Conservation (phyloP, 2,329 filamentous ascomycete species). For the Colletotrichum falcatum region DNA sequence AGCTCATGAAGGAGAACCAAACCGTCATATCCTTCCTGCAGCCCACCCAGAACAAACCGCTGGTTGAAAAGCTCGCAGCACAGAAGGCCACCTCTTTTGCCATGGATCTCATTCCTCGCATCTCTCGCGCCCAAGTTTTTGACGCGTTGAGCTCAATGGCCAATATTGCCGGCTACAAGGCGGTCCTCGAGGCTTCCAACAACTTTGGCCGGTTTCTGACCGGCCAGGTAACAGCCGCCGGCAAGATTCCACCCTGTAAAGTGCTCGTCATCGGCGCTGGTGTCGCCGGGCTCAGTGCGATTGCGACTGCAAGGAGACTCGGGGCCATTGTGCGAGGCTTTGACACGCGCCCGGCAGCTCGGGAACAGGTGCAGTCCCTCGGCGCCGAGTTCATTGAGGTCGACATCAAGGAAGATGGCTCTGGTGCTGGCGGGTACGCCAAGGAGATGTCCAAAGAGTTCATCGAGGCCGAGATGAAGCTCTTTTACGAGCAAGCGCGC, state of each 20-base stretch:
- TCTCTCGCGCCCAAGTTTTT: constrained; percentile 88
- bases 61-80: constrained; percentile 79
- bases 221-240: constrained; percentile 89
- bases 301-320: constrained; percentile 86
- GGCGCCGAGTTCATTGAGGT: constrained; percentile 93
- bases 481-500: constrained; percentile 87
- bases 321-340: constrained; percentile 92
- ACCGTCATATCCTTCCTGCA: constrained; percentile 88
- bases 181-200: constrained; percentile 89
- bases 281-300: constrained; percentile 88
- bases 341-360: constrained; percentile 87
- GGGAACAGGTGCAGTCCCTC: constrained; percentile 90
- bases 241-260: constrained; percentile 91
- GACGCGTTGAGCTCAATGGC: constrained; percentile 94
- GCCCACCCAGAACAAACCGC: constrained; percentile 80
- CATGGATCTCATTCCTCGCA: constrained; percentile 93
- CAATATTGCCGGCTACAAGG: constrained; percentile 94
- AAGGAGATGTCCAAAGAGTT: constrained; percentile 97
- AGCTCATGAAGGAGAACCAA: constrained; percentile 74
- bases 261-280: constrained; percentile 91
- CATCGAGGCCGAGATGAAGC: constrained; percentile 91
- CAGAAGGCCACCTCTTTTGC: constrained; percentile 83
- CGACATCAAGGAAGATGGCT: constrained; percentile 84
- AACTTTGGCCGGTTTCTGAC: constrained; percentile 90
- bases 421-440: constrained; percentile 86